Conservation (phyloP, 108 stramenopile species). For the Pseudonitzschia delicatissima region DNA sequence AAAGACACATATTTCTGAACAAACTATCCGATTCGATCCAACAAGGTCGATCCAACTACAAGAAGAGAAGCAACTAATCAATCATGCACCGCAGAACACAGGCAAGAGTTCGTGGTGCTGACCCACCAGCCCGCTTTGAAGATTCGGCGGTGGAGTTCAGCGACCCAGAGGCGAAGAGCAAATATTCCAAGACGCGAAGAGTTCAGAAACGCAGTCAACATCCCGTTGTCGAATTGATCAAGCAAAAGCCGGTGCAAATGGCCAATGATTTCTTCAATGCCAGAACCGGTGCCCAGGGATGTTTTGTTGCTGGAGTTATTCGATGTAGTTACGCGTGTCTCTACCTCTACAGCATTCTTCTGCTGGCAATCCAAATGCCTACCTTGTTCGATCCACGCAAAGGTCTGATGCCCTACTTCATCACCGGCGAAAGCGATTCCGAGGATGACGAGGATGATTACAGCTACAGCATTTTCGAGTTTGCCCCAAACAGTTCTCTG, state of each 20-base stretch:
- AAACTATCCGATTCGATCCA: no score
- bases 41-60: no score
- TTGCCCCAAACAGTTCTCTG: background rate
- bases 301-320: background rate
- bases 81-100: background rate
- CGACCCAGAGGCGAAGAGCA: background rate
- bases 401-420: constrained; percentile 4
- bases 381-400: constrained; percentile 4
- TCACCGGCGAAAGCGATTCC: background rate
- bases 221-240: no score
- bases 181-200: background rate
- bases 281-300: constrained; percentile 3
- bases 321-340: constrained; percentile 3
- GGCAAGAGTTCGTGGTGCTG: background rate
- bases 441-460: background rate
- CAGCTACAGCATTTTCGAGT: background rate
- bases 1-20: no score
- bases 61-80: no score
- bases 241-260: background rate
- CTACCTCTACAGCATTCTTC: background rate
- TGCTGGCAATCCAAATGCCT: constrained; percentile 1
- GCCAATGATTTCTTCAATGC: constrained; percentile 10
- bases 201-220: no score
- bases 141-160: background rate
- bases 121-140: background rate